These are phyloP conservation scores for Sutorius eximius DNA, from an alignment of 1,284 basidiomycete genomes.

Conservation along the genomic window DNA sequence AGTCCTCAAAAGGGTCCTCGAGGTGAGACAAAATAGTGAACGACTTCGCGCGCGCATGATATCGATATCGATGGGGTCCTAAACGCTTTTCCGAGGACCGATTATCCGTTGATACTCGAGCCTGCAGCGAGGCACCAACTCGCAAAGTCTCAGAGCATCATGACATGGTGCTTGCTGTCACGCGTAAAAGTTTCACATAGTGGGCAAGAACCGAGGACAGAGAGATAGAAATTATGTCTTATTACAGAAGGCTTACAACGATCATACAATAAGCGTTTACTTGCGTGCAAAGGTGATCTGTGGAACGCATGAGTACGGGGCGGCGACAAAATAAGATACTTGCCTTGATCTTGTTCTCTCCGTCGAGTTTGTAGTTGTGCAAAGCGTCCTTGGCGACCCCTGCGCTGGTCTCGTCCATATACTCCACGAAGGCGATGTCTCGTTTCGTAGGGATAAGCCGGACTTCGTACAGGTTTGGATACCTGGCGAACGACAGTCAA, in stretches of 20 bases:
- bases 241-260: slow-evolving; percentile 35
- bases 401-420: slow-evolving; percentile 86
- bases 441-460: slow-evolving; percentile 95
- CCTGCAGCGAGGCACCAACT: slow-evolving; percentile 23
- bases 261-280: slow-evolving; percentile 37
- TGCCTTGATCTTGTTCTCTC: slow-evolving; percentile 96
- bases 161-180: slow-evolving; percentile 29
- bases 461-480: slow-evolving; percentile 91
- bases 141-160: slow-evolving; percentile 26
- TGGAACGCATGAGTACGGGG: slow-evolving; percentile 10
- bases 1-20: background rate
- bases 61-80: slow-evolving; percentile 7
- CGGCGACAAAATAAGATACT: slow-evolving; percentile 6
- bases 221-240: slow-evolving; percentile 25
- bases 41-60: background rate
- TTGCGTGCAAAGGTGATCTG: slow-evolving; percentile 66
- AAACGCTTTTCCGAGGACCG: background rate
- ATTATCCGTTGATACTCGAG: slow-evolving; percentile 5
- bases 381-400: slow-evolving; percentile 89
- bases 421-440: slow-evolving; percentile 97
- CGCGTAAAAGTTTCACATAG: slow-evolving; percentile 27
- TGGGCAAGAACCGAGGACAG: slow-evolving; percentile 11
- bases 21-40: slow-evolving; percentile 9
- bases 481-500: slow-evolving; percentile 47
- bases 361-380: slow-evolving; percentile 95